Conservation (phyloP, 1,284 basidiomycete genomes). For the Tilletia walkeri region DNA sequence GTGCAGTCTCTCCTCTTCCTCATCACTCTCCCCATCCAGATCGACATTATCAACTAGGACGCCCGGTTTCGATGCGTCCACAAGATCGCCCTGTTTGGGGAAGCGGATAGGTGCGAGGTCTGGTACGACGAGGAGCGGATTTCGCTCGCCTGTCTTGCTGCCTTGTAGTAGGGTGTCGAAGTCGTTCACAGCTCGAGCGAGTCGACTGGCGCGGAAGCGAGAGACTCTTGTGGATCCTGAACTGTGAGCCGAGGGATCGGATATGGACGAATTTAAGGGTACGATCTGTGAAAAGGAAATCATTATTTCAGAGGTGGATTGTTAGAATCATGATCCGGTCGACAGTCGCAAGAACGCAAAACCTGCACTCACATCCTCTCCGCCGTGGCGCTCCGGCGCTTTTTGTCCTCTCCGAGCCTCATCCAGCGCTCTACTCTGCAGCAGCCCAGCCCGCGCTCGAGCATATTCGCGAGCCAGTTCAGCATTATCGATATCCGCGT, state of each 20-base stretch:
- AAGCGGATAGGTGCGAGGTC: slow-evolving; percentile 34
- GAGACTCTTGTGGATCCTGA: not conserved
- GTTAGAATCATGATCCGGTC: no score
- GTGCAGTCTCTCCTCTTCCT: slow-evolving; percentile 11
- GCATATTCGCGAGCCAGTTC: slow-evolving; percentile 48
- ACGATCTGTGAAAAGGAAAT: not conserved
- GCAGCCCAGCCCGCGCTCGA: slow-evolving; percentile 38
- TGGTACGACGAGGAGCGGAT: slow-evolving; percentile 16
- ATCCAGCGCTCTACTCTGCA: not conserved
- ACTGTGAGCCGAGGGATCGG: not conserved
- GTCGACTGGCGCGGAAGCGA: slow-evolving; percentile 12
- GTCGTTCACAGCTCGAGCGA: slow-evolving; percentile 3
- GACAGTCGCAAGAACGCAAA: not conserved
- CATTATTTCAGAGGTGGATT: no score
- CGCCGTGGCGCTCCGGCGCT: not conserved
- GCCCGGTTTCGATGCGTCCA: not conserved
- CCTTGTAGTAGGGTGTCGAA: not conserved
- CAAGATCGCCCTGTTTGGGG: slow-evolving; percentile 32
- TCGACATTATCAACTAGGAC: slow-evolving; percentile 1
- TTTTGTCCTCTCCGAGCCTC: not conserved
- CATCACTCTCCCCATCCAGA: slow-evolving; percentile 9
- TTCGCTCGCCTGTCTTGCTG: not conserved
- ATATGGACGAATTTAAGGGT: not conserved
- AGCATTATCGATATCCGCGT: slow-evolving; percentile 29
- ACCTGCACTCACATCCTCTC: not conserved